Conservation (phyloP, 2,329 filamentous ascomycete genomes). For the Trichoderma brevicompactum region DNA sequence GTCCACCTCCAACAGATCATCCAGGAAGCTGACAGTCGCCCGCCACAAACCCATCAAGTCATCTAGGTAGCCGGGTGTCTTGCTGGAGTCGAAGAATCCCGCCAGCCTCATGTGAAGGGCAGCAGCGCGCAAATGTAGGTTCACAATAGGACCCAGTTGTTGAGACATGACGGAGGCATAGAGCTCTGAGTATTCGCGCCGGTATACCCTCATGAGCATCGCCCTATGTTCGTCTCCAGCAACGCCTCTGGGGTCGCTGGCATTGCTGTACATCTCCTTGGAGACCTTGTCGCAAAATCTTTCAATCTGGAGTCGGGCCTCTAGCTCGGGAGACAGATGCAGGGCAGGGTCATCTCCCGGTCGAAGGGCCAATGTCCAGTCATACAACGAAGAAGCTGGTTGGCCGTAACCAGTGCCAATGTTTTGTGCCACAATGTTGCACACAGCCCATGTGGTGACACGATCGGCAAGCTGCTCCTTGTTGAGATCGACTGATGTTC, state of each 20-base stretch:
- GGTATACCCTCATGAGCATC: slow-evolving; percentile 68
- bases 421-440: slow-evolving; percentile 81
- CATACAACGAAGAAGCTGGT: slow-evolving; percentile 76
- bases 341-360: slow-evolving; percentile 64
- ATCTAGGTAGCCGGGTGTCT: slow-evolving; percentile 71
- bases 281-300: slow-evolving; percentile 78
- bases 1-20: slow-evolving; percentile 62
- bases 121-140: slow-evolving; percentile 72
- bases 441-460: slow-evolving; percentile 80
- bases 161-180: slow-evolving; percentile 64
- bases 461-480: slow-evolving; percentile 80
- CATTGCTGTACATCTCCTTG: slow-evolving; percentile 79
- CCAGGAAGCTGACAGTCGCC: slow-evolving; percentile 70
- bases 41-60: slow-evolving; percentile 78
- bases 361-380: slow-evolving; percentile 70
- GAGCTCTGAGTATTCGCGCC: slow-evolving; percentile 66
- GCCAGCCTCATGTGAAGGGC: slow-evolving; percentile 76
- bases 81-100: slow-evolving; percentile 79
- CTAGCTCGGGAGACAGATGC: slow-evolving; percentile 64
- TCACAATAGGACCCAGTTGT: slow-evolving; percentile 60
- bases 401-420: slow-evolving; percentile 85
- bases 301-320: slow-evolving; percentile 71
- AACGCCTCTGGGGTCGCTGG: slow-evolving; percentile 71
- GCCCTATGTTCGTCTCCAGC: slow-evolving; percentile 69
- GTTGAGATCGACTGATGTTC: slow-evolving; percentile 73